A percentile compares a stretch with the other conserved stretches of the same genome.
These are phyloP conservation scores for Phialophora tarda DNA, from an alignment of 2,329 filamentous ascomycete genomes.

Conservation along the genomic window DNA sequence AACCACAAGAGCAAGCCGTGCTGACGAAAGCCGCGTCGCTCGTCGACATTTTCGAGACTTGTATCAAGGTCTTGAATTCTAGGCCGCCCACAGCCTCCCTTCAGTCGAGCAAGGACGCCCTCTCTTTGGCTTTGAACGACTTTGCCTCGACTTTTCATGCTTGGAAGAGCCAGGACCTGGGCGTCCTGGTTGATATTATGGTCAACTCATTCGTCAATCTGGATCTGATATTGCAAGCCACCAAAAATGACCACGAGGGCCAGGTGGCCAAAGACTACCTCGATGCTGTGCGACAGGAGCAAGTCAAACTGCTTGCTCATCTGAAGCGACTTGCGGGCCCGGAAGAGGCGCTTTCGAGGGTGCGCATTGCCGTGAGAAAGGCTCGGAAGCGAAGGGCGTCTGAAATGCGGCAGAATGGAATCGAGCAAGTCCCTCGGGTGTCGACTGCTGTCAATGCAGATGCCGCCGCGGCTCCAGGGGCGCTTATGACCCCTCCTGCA, in stretches of 20 bases:
- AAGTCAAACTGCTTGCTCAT: conserved; percentile 65
- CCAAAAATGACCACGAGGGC: conserved; percentile 66
- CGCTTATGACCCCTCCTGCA: conserved; percentile 36
- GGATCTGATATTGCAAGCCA: conserved; percentile 70
- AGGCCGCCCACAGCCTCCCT: conserved; percentile 5
- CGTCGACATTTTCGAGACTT: conserved; percentile 47
- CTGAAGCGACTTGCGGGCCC: conserved; percentile 67
- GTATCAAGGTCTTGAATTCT: conserved; percentile 16
- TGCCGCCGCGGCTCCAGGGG: conserved; percentile 41
- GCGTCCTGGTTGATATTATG: conserved; percentile 68
- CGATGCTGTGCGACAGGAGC: conserved; percentile 69
- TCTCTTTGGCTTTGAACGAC: conserved; percentile 63
- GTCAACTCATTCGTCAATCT: conserved; percentile 69
- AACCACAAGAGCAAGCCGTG: conserved; percentile 67
- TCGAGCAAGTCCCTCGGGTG: conserved; percentile 37
- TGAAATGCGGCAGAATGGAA: conserved; percentile 26
- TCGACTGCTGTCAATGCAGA: conserved; percentile 30
- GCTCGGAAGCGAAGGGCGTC: conserved; percentile 45
- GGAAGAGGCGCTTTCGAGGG: conserved; percentile 64
- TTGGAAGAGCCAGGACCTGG: conserved; percentile 69
- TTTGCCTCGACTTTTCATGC: conserved; percentile 68
- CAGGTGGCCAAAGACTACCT: conserved; percentile 68
- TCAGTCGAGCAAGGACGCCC: conserved; percentile 24
- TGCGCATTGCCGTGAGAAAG: conserved; percentile 66
- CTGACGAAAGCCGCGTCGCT: conserved; percentile 66